Base-by-base conservation (phyloP, 2,329 filamentous ascomycete species). In the Aspergillus cejpii region DNA sequence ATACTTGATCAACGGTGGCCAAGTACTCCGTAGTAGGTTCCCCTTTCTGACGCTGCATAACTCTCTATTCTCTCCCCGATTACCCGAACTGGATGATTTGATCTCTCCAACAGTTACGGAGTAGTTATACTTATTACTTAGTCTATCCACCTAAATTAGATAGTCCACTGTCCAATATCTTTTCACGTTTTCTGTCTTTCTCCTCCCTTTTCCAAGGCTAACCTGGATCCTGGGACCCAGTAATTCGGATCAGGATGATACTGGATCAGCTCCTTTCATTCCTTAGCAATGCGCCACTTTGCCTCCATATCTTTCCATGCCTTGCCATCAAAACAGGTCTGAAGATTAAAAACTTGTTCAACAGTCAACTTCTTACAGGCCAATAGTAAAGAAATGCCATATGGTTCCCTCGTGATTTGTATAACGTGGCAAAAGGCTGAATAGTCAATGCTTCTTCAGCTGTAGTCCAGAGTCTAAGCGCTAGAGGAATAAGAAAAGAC, bases 351-450 rank as follows among this genome's bases (percentile, higher is more conserved):
- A 15, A 20, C 11, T 15, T 19, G 7, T 19, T 34, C 17, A 31
- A 15, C 17, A 31, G 28, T 4, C 29, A 29, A 39, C 40, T 43
- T n/a, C 23, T 4, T 24, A 24, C 23, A 24, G 23, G 23, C n/a
- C 37, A 39, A 24, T 39, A 8, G 8, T n/a, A 36, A 12, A 26
- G 44, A 10, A 37, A 40, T 39, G 37, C 39, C 41, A 40, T 50
- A 27, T 28, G 44, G 41, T 33, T 38, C 34, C 46, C 52, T 53
- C 58, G 53, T 61, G 55, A 59, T 59, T 52, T 57, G 53, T 57
- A 53, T 49, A 61, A 56, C 59, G 59, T 62, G 60, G 55, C 57
- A 53, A 59, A 55, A 44, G 2, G 10, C 39, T 46, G 49, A 48
- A 55, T 46, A 43, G 47, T 41, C 39, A 17, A 40, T 45, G 29